These are phyloP conservation scores for Gastrolobium bilobum DNA, from an alignment of 306 rosid genomes.

Conservation along the genomic window DNA sequence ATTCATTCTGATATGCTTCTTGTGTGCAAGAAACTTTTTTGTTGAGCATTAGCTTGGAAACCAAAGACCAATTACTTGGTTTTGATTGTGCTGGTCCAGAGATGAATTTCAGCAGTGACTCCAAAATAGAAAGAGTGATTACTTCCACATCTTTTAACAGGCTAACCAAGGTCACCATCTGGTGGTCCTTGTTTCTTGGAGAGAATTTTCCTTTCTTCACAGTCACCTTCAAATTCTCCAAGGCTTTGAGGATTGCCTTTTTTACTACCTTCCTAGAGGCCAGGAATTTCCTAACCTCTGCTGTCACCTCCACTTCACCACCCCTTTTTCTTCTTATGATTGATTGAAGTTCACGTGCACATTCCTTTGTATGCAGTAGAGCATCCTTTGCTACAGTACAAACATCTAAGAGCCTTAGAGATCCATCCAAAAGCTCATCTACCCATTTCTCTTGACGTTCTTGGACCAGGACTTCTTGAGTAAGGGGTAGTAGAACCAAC, in stretches of 20 bases:
- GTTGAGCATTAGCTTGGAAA: constrained; percentile 52
- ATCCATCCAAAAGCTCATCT: constrained; percentile 62
- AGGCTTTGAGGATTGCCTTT: constrained; percentile 56
- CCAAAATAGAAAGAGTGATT: constrained; percentile 45
- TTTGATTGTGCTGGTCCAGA: constrained; percentile 46
- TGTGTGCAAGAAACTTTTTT: constrained; percentile 43
- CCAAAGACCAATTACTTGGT: constrained; percentile 56
- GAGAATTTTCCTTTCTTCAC: constrained; percentile 44
- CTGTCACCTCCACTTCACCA: constrained; percentile 54
- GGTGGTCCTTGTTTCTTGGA: constrained; percentile 45
- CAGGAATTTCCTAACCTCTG: constrained; percentile 57
- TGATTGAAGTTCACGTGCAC: constrained; percentile 60
- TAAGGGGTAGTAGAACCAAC: constrained; percentile 44
- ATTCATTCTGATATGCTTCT: constrained; percentile 56
- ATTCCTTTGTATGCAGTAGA: constrained; percentile 61
- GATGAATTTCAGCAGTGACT: constrained; percentile 49
- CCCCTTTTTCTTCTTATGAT: constrained; percentile 62
- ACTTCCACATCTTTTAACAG: constrained; percentile 52
- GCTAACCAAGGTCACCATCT: constrained; percentile 42
- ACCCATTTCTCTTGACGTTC: constrained; percentile 56
- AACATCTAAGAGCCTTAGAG: constrained; percentile 59
- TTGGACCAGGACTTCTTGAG: constrained; percentile 46
- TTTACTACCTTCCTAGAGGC: constrained; percentile 64
- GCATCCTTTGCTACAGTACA: constrained; percentile 59
- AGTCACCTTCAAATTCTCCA: constrained; percentile 49